These are phyloP conservation scores for Sechiopsis laciniata DNA, from an alignment of 306 rosid species.

Conservation along the genomic window DNA sequence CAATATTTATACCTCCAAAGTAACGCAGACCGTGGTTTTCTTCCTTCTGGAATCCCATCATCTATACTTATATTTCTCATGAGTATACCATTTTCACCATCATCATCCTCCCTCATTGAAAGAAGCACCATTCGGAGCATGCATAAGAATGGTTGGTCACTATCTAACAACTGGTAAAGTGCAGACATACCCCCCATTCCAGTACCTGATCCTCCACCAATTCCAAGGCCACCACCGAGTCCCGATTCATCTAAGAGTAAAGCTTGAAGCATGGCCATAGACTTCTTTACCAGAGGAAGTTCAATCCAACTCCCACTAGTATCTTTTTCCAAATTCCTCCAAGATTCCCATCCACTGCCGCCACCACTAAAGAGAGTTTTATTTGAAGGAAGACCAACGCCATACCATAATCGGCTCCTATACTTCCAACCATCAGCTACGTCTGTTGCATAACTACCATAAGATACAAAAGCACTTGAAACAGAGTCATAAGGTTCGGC, in stretches of 20 bases:
- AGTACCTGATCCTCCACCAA: conserved; percentile 98
- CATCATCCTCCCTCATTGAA: conserved; percentile 91
- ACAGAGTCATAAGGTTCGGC: conserved; percentile 90
- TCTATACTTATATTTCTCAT: conserved; percentile 43
- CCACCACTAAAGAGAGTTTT: conserved; percentile 68
- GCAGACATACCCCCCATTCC: conserved; percentile 99
- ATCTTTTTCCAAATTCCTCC: conserved; percentile 90
- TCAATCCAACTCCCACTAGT: conserved; percentile 74
- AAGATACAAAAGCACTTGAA: conserved; percentile 87
- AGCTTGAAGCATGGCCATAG: conserved; percentile 92
- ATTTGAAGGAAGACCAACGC: conserved; percentile 79
- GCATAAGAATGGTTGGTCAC: conserved; percentile 97
- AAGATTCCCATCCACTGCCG: conserved; percentile 79
- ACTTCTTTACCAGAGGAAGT: conserved; percentile 81
- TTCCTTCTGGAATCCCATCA: conserved; percentile 52
- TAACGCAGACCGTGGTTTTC: conserved; percentile 67
- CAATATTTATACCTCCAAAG: conserved; percentile 66
- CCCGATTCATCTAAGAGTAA: conserved; percentile 88
- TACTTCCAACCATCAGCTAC: conserved; percentile 89
- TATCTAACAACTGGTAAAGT: conserved; percentile 87
- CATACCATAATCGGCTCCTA: conserved; percentile 94
- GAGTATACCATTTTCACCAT: conserved; percentile 54
- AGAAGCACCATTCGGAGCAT: conserved; percentile 98
- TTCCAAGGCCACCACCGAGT: conserved; percentile 97
- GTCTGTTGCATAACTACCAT: conserved; percentile 81